Conservation (phyloP, 495 filamentous ascomycete genomes). For the Parmelia sp. region DNA sequence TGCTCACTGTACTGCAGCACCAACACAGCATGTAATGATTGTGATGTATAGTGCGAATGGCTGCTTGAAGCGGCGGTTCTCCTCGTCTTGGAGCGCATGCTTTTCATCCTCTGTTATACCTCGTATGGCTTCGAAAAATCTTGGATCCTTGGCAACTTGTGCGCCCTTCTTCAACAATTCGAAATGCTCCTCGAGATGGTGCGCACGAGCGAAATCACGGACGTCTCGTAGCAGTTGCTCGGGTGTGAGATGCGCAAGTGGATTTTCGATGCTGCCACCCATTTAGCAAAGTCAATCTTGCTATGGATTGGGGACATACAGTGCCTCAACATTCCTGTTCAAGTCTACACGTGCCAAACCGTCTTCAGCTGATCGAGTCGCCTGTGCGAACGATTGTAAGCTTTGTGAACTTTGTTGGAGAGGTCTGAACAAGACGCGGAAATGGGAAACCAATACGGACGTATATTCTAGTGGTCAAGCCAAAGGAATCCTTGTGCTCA, state of each 20-base stretch:
- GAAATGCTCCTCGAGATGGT: slow-evolving; percentile 50
- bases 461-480: slow-evolving; percentile 22
- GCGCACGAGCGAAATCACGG: slow-evolving; percentile 50
- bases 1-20: slow-evolving; percentile 50
- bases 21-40: slow-evolving; percentile 45
- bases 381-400: slow-evolving; percentile 18
- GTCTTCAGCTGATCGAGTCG: slow-evolving; percentile 18
- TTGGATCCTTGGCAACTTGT: slow-evolving; percentile 51
- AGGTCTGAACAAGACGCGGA: background rate
- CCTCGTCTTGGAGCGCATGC: slow-evolving; percentile 49
- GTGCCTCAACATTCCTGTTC: slow-evolving; percentile 26
- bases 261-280: slow-evolving; percentile 45
- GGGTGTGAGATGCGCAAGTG: slow-evolving; percentile 50
- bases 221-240: slow-evolving; percentile 51
- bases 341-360: slow-evolving; percentile 21
- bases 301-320: slow-evolving; percentile 16
- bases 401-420: slow-evolving; percentile 8
- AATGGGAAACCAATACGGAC: slow-evolving; percentile 1
- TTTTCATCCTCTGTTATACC: slow-evolving; percentile 49
- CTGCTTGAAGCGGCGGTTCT: slow-evolving; percentile 57
- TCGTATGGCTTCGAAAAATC: slow-evolving; percentile 39
- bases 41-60: slow-evolving; percentile 56
- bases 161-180: slow-evolving; percentile 60
- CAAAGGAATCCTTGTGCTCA: slow-evolving; percentile 20
- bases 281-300: background rate